Percentiles rank a stretch among this genome's conserved stretches.
These are phyloP conservation scores for Vaccinium macrocarpon DNA, from an alignment of 148 eudicot species.

Conservation along the genomic window DNA sequence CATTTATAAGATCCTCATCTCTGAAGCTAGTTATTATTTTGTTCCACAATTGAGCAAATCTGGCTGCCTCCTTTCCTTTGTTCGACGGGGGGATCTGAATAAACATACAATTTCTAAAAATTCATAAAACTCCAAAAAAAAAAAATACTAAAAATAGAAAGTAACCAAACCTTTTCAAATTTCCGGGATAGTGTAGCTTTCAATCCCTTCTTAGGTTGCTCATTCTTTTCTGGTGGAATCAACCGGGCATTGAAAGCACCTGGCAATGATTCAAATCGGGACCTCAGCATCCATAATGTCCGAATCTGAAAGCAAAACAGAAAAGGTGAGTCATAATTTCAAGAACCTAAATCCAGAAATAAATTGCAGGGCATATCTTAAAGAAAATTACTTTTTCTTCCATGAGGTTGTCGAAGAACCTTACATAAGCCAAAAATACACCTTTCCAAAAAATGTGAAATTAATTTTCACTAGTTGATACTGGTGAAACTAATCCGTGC, in stretches of 20 bases:
- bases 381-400: background rate
- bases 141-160: background rate
- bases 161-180: conserved; percentile 35
- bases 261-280: conserved; percentile 55
- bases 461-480: background rate
- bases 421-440: background rate
- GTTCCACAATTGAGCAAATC: conserved; percentile 74
- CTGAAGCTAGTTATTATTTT: conserved; percentile 60
- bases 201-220: conserved; percentile 43
- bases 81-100: conserved; percentile 37
- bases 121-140: background rate
- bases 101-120: conserved; percentile 11
- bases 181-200: conserved; percentile 49
- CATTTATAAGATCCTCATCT: conserved; percentile 62
- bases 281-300: conserved; percentile 53
- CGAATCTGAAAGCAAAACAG: conserved; percentile 45
- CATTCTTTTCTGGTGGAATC: conserved; percentile 45
- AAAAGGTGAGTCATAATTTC: conserved; percentile 8
- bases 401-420: background rate
- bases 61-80: conserved; percentile 54
- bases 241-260: conserved; percentile 53
- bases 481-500: background rate
- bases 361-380: background rate
- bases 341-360: conserved; percentile 11
- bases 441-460: background rate